Evolutionary conservation across 2,329 filamentous ascomycete species (phyloP), one percentile per base, ranked within the genome.

Genomic region (Xylaria multiplex): DNA sequence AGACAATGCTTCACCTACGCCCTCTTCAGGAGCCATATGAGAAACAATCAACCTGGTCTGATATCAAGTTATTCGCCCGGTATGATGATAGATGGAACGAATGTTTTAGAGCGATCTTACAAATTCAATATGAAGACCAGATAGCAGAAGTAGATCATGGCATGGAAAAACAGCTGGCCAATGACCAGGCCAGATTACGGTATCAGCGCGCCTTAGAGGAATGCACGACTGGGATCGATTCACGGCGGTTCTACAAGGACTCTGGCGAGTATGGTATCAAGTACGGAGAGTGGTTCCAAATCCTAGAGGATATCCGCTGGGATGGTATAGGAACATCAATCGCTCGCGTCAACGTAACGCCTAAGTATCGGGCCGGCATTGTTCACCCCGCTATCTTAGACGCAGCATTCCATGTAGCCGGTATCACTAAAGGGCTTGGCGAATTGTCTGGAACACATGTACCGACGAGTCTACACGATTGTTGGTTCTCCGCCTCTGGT

Each of bases 331-430:
- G 48, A 7, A 70, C 57, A 9, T 62, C 72, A 2, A 69, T 76
- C 6, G 74, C 72, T 35, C 65, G 70, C 24, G 69, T 75, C 27
- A 65, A 74, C 48, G 64, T 73, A 14, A 72, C 68, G 14, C 46
- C 65, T 43, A 68, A 69, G 16, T 61, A 69, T 24, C 64, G 67
- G 46, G 73, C 71, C 3, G 68, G 72, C 42, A 64, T 78, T 7
- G 73, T 80, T 14, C 80, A 81, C 59, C 80, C 79, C 0, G 75
- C 76, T 11, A 70, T 80, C 6, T 68, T 82, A 3, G 80, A 82
- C 63, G 70, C 74, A 0, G 74, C 73, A 9, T 74, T 81, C 56
- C 78, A 80, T 6, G 68, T 77, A 19, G 73, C 71, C 3, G 72
- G 69, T 42, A 67, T 68, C 9, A 69, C 75, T 2, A 58, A 69